Evolutionary conservation across 495 filamentous ascomycete species (phyloP).

Genomic region (Gamarada debralockiae): DNA sequence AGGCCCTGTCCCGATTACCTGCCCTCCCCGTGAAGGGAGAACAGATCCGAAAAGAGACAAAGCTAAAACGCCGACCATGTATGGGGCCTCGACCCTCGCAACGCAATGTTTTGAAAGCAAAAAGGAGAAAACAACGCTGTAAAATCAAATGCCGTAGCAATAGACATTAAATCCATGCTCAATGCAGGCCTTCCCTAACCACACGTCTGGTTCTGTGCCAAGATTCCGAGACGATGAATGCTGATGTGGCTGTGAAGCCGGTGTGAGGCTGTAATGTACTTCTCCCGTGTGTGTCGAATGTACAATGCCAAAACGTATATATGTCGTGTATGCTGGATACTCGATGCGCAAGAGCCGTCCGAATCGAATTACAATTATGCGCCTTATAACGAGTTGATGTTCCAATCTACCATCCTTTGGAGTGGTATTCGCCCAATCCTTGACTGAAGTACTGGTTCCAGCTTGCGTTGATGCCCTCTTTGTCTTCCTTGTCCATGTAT

Average conservation of each 20-base stretch:
- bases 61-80: conserved; percentile 23
- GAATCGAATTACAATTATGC: conserved; percentile 18
- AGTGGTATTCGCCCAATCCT: conserved; percentile 45
- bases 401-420: conserved; percentile 46
- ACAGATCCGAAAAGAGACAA: background rate
- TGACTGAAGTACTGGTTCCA: conserved; percentile 50
- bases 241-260: conserved; percentile 26
- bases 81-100: conserved; percentile 12
- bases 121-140: conserved; percentile 19
- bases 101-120: conserved; percentile 22
- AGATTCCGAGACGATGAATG: conserved; percentile 20
- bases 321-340: conserved; percentile 3
- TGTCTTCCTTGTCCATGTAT: conserved; percentile 43
- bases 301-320: conserved; percentile 21
- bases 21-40: background rate
- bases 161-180: conserved; percentile 19
- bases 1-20: no score
- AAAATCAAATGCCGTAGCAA: conserved; percentile 18
- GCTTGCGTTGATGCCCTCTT: conserved; percentile 38
- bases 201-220: conserved; percentile 24
- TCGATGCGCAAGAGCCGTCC: conserved; percentile 11
- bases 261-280: conserved; percentile 22
- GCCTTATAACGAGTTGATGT: conserved; percentile 12
- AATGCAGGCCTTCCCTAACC: conserved; percentile 12
- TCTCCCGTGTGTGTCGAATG: conserved; percentile 11